phyloP scores from a whole-genome alignment of 225 moss, liverwort and hornwort genomes.

The Pseudoscleropodium purum region DNA sequence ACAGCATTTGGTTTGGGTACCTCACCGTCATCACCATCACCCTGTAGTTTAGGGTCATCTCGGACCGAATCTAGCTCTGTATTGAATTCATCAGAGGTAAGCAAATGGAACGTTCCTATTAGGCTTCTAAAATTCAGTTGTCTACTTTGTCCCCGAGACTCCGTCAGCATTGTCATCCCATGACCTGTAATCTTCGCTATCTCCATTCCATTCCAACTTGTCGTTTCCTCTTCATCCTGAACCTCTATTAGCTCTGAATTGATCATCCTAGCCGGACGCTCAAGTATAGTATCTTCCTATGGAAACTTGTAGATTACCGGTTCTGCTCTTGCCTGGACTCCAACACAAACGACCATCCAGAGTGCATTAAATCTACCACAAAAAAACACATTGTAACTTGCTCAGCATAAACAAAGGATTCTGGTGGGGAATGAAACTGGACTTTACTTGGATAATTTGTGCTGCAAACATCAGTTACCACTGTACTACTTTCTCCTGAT shows the following conservation, averaged over 20 bases:
- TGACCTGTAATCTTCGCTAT: too few species aligned
- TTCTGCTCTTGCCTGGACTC: not conserved
- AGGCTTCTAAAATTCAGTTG: too few species aligned
- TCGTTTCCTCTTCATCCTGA: too few species aligned
- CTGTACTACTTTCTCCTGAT: not conserved
- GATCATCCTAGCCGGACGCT: not conserved
- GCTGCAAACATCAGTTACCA: not conserved
- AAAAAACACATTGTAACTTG: not conserved
- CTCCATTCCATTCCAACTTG: too few species aligned
- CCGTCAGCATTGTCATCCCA: too few species aligned
- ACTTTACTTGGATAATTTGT: not conserved
- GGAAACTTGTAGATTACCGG: not conserved
- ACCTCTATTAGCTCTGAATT: not conserved
- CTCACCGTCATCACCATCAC: too few species aligned
- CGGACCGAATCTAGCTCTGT: too few species aligned
- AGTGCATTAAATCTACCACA: not conserved
- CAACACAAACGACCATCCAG: not conserved
- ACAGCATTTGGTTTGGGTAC: too few species aligned
- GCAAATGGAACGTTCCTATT: too few species aligned
- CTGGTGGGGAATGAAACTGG: not conserved
- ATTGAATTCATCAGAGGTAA: too few species aligned
- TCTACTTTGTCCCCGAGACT: too few species aligned
- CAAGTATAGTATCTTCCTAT: not conserved
- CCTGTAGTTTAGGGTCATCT: too few species aligned
- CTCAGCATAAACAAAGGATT: not conserved